These are phyloP conservation scores for Eimeria praecox DNA, from an alignment of 169 alveolate species.

Conservation along the genomic window DNA sequence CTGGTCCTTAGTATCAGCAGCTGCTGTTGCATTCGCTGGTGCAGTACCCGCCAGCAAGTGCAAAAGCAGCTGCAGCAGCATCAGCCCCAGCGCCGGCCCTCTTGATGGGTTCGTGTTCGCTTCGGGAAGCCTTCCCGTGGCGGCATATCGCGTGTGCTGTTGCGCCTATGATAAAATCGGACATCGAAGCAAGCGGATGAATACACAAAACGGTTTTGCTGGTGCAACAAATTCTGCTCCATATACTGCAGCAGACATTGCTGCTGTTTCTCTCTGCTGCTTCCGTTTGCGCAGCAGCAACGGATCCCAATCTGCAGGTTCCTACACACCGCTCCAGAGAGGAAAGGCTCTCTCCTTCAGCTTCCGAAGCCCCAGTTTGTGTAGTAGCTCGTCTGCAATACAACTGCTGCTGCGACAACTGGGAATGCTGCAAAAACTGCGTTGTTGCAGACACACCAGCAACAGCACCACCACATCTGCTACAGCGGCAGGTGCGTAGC, in stretches of 20 bases:
- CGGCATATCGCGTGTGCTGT: not conserved
- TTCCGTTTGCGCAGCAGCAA: slow-evolving; percentile 47
- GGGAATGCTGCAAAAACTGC: not conserved
- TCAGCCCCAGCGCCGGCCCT: not conserved
- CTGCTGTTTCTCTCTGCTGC: slow-evolving; percentile 38
- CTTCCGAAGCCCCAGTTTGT: not conserved
- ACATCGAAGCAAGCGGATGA: not conserved
- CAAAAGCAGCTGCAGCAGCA: not conserved
- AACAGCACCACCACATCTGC: not conserved
- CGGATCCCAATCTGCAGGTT: slow-evolving; percentile 9
- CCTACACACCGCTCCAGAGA: not conserved
- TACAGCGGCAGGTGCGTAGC: slow-evolving; percentile 16
- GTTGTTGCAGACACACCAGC: slow-evolving; percentile 24
- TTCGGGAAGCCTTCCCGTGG: not conserved
- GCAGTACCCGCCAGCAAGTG: not conserved
- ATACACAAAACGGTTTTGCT: not conserved
- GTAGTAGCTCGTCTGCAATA: not conserved
- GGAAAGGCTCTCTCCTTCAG: not conserved
- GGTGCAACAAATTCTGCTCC: slow-evolving; percentile 17
- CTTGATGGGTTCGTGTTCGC: not conserved
- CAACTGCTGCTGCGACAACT: not conserved
- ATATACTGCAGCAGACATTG: slow-evolving; percentile 15
- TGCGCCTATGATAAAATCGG: not conserved
- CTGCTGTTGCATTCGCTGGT: too few relatives aligned
- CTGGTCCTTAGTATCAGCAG: not conserved